A percentile compares a stretch with the other conserved stretches of the same genome.
Evolutionary conservation across 495 filamentous ascomycete species (phyloP).

Genomic region (Lasiosphaeria hispida): DNA sequence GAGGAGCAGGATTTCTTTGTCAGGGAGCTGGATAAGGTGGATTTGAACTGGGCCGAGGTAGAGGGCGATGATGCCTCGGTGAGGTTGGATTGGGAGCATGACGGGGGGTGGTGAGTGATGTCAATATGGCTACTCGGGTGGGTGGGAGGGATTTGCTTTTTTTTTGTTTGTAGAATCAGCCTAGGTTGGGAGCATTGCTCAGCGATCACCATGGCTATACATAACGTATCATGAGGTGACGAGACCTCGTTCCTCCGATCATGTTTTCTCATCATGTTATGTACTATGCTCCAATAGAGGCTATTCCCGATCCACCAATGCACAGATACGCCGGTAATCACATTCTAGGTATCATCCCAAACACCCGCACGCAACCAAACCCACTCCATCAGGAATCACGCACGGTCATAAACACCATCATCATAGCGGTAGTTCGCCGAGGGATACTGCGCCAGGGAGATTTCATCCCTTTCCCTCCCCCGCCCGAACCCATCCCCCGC

Average conservation of each 20-base stretch:
- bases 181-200: no score
- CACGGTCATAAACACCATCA: constrained; percentile 25
- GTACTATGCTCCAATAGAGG: no score
- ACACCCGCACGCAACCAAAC: not conserved
- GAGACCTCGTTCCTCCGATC: no score
- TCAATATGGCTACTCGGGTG: not conserved
- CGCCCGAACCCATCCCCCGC: not conserved
- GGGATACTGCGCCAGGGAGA: constrained; percentile 10
- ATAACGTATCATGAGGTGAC: no score
- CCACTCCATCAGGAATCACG: not conserved
- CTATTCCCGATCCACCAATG: no score
- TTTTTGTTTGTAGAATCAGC: not conserved
- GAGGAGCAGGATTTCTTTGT: constrained; percentile 89
- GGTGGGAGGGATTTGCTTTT: not conserved
- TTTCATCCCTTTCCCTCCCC: constrained; percentile 1
- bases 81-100: constrained; percentile 8
- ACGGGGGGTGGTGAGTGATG: not conserved
- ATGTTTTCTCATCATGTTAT: no score
- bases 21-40: constrained; percentile 72
- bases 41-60: constrained; percentile 42
- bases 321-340: no score
- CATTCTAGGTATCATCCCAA: not conserved
- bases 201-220: no score
- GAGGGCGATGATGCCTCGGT: constrained; percentile 15
- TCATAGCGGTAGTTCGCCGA: constrained; percentile 23